Percentiles rank a stretch among this genome's conserved stretches.
These are phyloP conservation scores for Gaultheria prostrata DNA, from an alignment of 148 eudicot species.

Conservation along the genomic window DNA sequence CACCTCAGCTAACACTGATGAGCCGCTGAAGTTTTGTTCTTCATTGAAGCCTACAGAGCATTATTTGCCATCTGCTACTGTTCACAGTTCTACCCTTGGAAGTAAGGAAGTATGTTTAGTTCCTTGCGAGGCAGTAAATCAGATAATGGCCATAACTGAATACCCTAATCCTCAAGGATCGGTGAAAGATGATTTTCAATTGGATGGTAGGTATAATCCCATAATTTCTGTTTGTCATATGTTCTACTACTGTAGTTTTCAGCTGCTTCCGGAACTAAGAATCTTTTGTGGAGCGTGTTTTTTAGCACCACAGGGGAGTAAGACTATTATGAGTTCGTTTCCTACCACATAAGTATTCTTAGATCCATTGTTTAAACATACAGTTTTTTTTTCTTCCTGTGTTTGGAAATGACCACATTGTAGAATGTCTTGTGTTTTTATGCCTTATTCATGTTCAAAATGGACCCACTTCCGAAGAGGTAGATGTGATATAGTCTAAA, in stretches of 20 bases:
- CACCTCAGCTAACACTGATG: slow-evolving; percentile 23
- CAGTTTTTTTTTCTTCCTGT: neutral
- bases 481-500: neutral
- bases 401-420: neutral
- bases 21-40: slow-evolving; percentile 23
- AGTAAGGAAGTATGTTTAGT: slow-evolving; percentile 24
- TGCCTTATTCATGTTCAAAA: neutral
- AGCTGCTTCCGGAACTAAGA: neutral
- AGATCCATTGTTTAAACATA: neutral
- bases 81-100: slow-evolving; percentile 27
- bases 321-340: neutral
- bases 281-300: neutral
- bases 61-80: slow-evolving; percentile 24
- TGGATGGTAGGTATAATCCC: slow-evolving; percentile 24
- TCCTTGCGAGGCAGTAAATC: slow-evolving; percentile 23
- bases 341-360: neutral
- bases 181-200: slow-evolving; percentile 24
- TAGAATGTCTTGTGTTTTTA: neutral
- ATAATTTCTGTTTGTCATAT: neutral
- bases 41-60: slow-evolving; percentile 27
- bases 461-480: neutral
- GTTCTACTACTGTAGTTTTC: neutral
- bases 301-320: neutral
- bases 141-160: slow-evolving; percentile 23
- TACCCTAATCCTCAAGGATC: slow-evolving; percentile 28